Conservation (phyloP, 495 filamentous ascomycete species). For the Achaetomiella virescens region DNA sequence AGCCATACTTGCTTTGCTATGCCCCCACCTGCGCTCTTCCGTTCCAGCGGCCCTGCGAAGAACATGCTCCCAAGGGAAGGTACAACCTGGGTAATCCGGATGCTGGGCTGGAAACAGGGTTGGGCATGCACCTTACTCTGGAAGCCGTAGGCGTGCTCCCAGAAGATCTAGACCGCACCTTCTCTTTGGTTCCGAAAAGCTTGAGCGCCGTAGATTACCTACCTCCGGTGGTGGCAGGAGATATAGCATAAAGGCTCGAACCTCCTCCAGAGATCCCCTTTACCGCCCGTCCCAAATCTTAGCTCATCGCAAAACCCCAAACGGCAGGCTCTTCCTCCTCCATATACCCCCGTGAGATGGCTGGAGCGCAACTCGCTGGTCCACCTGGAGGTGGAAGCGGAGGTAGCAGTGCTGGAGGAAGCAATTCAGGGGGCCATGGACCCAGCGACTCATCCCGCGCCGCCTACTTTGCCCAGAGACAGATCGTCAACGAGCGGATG, state of each 20-base stretch:
- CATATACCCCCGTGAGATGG: conserved; percentile 10
- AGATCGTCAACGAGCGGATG: conserved; percentile 28
- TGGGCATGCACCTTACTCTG: too few species aligned
- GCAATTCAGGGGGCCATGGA: conserved; percentile 14
- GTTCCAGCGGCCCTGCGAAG: conserved; percentile 9
- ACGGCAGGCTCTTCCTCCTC: not conserved
- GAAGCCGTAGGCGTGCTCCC: not conserved
- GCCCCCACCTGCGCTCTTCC: conserved; percentile 14
- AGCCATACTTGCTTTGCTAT: conserved; percentile 11
- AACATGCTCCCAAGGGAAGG: not conserved
- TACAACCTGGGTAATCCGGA: conserved; percentile 10
- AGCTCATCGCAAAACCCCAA: not conserved
- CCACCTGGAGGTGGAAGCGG: conserved; percentile 7
- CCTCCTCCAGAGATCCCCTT: too few species aligned
- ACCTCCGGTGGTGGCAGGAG: too few species aligned
- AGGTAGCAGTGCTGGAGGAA: not conserved
- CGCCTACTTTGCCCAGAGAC: conserved; percentile 25
- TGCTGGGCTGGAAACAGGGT: not conserved
- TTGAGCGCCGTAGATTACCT: too few species aligned
- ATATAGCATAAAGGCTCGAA: too few species aligned
- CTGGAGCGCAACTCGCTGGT: not conserved
- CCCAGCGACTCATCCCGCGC: conserved; percentile 11
- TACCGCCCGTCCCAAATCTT: too few species aligned
- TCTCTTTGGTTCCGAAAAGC: too few species aligned
- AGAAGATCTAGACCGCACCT: too few species aligned